A percentile compares a stretch with the other conserved stretches of the same genome.
Evolutionary conservation across 2,329 filamentous ascomycete genomes (phyloP).

Genomic region (Hypoxylon sp.): DNA sequence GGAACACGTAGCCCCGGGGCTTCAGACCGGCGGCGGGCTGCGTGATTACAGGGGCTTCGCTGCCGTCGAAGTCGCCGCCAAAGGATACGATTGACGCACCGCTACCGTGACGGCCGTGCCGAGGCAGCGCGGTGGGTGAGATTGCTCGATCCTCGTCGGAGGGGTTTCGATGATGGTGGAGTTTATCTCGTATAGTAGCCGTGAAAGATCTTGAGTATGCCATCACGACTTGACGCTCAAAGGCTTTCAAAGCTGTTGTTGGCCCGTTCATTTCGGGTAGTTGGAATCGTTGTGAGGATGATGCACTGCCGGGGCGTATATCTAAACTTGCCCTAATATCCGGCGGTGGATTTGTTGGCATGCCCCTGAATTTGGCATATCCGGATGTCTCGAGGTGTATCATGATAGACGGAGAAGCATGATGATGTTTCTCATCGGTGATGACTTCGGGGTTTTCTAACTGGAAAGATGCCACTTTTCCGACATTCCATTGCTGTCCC

Average conservation of each 20-base stretch:
- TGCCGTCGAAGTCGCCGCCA: slow-evolving; percentile 43
- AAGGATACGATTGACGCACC: slow-evolving; percentile 48
- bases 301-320: slow-evolving; percentile 41
- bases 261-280: slow-evolving; percentile 16
- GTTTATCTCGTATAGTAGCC: slow-evolving; percentile 56
- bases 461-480: slow-evolving; percentile 66
- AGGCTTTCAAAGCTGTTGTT: slow-evolving; percentile 47
- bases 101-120: slow-evolving; percentile 47
- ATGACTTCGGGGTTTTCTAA: slow-evolving; percentile 51
- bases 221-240: slow-evolving; percentile 67
- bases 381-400: slow-evolving; percentile 64
- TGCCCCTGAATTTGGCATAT: slow-evolving; percentile 65
- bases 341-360: slow-evolving; percentile 50
- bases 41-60: slow-evolving; percentile 48
- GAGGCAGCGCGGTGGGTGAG: slow-evolving; percentile 41
- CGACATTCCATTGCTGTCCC: slow-evolving; percentile 79
- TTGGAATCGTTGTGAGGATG: slow-evolving; percentile 27
- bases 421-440: slow-evolving; percentile 43
- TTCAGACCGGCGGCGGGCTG: slow-evolving; percentile 58
- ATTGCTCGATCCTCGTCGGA: slow-evolving; percentile 40
- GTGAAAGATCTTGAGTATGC: slow-evolving; percentile 61
- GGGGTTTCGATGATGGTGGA: slow-evolving; percentile 50
- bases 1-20: slow-evolving; percentile 77
- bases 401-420: slow-evolving; percentile 55
- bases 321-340: slow-evolving; percentile 41